A percentile compares a stretch with the other conserved stretches of the same genome.
Conservation (phyloP, 2,329 filamentous ascomycete species). For the Hymenoscyphus scutula region DNA sequence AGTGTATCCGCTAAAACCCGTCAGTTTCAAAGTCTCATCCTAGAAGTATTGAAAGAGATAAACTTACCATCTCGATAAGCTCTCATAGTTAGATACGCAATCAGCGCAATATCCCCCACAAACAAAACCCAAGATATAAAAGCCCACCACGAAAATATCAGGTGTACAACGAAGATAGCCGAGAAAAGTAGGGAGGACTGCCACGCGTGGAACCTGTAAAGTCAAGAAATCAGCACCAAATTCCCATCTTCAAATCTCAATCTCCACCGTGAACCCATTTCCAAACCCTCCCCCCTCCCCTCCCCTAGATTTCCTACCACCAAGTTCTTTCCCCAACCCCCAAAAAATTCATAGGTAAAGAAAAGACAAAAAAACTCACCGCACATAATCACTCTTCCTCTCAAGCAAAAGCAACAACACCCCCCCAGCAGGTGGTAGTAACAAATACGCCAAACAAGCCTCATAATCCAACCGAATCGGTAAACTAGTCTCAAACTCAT, state of each 20-base stretch:
- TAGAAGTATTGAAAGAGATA: too few species aligned
- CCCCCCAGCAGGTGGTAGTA: slow-evolving; percentile 80
- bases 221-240: slow-evolving; percentile 16
- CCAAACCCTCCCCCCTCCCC: background rate
- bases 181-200: slow-evolving; percentile 85
- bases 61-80: slow-evolving; percentile 75
- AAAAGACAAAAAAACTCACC: slow-evolving; percentile 59
- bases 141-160: slow-evolving; percentile 81
- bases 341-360: background rate
- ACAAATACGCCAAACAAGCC: slow-evolving; percentile 83
- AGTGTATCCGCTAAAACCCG: slow-evolving; percentile 62
- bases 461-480: slow-evolving; percentile 86
- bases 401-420: slow-evolving; percentile 83
- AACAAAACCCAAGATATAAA: slow-evolving; percentile 84
- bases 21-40: too few species aligned
- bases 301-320: background rate
- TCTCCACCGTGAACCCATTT: too few species aligned
- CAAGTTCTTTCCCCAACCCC: background rate
- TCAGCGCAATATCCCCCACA: slow-evolving; percentile 69
- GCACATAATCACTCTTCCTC: slow-evolving; percentile 94
- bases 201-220: slow-evolving; percentile 86
- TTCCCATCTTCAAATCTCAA: slow-evolving; percentile 3
- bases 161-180: slow-evolving; percentile 70
- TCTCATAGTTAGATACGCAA: slow-evolving; percentile 71
- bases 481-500: slow-evolving; percentile 88